Conservation (phyloP, 768 basidiomycete genomes). For the Pleurotus djamor region DNA sequence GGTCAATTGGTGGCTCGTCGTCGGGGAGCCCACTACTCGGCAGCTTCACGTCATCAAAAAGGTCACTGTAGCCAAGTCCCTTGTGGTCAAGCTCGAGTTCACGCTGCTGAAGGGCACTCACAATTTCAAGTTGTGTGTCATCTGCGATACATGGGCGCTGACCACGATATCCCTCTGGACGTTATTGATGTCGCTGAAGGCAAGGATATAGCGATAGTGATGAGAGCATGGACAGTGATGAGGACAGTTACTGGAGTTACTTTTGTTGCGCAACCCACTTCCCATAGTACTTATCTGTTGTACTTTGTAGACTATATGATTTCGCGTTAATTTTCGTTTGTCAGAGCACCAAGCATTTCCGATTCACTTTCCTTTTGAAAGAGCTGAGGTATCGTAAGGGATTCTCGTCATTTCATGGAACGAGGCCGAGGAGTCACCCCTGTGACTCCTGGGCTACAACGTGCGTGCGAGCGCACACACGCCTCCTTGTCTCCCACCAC, state of each 20-base stretch:
- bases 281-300: too few relatives aligned
- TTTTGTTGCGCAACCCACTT: too few relatives aligned
- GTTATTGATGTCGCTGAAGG: constrained; percentile 88
- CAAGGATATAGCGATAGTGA: constrained; percentile 84
- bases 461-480: too few relatives aligned
- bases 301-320: too few relatives aligned
- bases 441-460: too few relatives aligned
- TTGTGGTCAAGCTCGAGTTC: constrained; percentile 86
- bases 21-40: constrained; percentile 79
- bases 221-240: constrained; percentile 70
- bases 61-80: constrained; percentile 84
- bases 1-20: constrained; percentile 96
- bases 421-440: too few relatives aligned
- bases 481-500: too few relatives aligned
- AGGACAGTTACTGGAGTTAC: constrained; percentile 45
- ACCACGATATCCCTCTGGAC: constrained; percentile 86
- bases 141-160: constrained; percentile 94
- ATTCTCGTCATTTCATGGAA: too few relatives aligned
- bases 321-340: too few relatives aligned
- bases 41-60: constrained; percentile 86
- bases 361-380: too few relatives aligned
- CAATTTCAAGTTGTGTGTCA: constrained; percentile 81
- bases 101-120: constrained; percentile 84
- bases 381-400: too few relatives aligned
- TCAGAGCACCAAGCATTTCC: too few relatives aligned